These are phyloP conservation scores for Podila verticillata DNA, from an alignment of 192 early-diverging fungal species.

Conservation along the genomic window DNA sequence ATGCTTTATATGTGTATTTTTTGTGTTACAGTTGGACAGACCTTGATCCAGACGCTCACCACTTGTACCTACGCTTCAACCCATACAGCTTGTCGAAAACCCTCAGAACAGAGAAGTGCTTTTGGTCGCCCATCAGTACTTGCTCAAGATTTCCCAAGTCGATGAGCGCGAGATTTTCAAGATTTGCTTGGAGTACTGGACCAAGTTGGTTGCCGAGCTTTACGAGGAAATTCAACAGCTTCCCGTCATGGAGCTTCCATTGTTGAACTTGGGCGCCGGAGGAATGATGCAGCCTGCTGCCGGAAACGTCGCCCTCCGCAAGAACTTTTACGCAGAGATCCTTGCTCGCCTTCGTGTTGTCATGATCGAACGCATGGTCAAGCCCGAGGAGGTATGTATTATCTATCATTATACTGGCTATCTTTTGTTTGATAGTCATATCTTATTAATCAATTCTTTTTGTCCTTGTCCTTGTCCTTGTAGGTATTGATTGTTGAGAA, in stretches of 20 bases:
- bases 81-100: constrained; percentile 63
- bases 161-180: constrained; percentile 98
- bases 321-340: constrained; percentile 85
- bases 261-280: constrained; percentile 69
- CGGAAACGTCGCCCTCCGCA: constrained; percentile 64
- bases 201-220: constrained; percentile 86
- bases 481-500: constrained; percentile 96
- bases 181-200: constrained; percentile 98
- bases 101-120: constrained; percentile 64
- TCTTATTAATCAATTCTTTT: neutral
- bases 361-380: constrained; percentile 99
- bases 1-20: neutral
- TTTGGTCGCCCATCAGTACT: constrained; percentile 86
- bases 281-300: constrained; percentile 55
- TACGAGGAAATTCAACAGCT: constrained; percentile 85
- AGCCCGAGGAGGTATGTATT: constrained; percentile 89
- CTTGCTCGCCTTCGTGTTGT: constrained; percentile 89
- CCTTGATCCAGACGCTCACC: neutral
- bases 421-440: neutral
- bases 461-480: neutral
- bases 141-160: constrained; percentile 91
- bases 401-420: too few relatives aligned
- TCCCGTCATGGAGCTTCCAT: constrained; percentile 58
- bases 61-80: neutral
- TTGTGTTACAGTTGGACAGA: too few relatives aligned